Conservation (phyloP, 2,329 filamentous ascomycete genomes). For the Coniochaeta sp. region DNA sequence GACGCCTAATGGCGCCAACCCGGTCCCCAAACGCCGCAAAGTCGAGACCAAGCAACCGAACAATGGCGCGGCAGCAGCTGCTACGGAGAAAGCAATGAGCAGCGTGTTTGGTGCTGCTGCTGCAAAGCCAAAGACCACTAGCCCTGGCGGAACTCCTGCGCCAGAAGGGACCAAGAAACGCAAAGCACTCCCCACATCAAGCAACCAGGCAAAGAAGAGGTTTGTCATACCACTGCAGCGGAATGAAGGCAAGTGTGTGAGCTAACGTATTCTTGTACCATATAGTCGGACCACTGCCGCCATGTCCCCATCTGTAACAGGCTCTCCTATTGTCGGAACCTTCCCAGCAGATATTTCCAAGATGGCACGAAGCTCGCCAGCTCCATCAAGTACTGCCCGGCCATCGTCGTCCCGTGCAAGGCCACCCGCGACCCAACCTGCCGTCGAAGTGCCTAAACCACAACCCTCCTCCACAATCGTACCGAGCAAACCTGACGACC, state of each 20-base stretch:
- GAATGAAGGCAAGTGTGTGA: neutral
- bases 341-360: conserved; percentile 52
- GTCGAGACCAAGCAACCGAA: conserved; percentile 59
- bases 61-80: conserved; percentile 34
- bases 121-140: conserved; percentile 53
- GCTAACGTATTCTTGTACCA: conserved; percentile 7
- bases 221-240: conserved; percentile 32
- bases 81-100: conserved; percentile 65
- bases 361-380: conserved; percentile 49
- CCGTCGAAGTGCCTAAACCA: conserved; percentile 43
- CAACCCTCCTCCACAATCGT: conserved; percentile 49
- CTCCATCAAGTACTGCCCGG: conserved; percentile 46
- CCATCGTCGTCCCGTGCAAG: conserved; percentile 65
- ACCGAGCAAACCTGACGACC: conserved; percentile 54
- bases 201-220: conserved; percentile 74
- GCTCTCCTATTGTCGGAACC: conserved; percentile 67
- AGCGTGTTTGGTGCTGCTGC: conserved; percentile 41
- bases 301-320: conserved; percentile 63
- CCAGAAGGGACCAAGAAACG: conserved; percentile 65
- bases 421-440: conserved; percentile 65
- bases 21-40: conserved; percentile 69
- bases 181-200: conserved; percentile 58
- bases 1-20: conserved; percentile 40
- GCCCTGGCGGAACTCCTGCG: conserved; percentile 61
- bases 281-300: conserved; percentile 28